Evolutionary conservation across 208 protist species (phyloP).

Genomic region (Trypanosoma theileri): DNA sequence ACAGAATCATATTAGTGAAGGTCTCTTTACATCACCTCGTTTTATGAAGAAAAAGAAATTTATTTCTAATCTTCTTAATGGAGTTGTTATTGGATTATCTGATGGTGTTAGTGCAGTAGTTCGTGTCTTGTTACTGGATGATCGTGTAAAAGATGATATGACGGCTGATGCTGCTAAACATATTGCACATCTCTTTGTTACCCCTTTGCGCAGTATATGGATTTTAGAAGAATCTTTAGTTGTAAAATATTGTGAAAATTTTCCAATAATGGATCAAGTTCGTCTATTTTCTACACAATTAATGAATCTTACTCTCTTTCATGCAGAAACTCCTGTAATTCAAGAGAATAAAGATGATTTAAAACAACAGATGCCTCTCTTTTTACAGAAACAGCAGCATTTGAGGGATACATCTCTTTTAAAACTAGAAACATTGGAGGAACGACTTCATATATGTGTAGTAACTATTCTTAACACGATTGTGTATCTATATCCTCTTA

Average conservation of each 20-base stretch:
- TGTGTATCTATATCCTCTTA: constrained; percentile 28
- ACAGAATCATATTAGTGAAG: constrained; percentile 48
- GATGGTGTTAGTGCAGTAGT: constrained; percentile 54
- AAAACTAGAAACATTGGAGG: constrained; percentile 69
- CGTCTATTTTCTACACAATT: constrained; percentile 41
- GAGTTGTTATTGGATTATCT: constrained; percentile 39
- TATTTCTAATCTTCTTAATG: constrained; percentile 47
- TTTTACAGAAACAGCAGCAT: constrained; percentile 7
- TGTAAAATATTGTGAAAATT: not conserved
- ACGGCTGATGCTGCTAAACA: constrained; percentile 53
- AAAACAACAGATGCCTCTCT: not conserved
- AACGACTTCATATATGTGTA: constrained; percentile 66
- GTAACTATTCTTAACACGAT: constrained; percentile 48
- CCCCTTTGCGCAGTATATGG: constrained; percentile 9
- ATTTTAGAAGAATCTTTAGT: constrained; percentile 13
- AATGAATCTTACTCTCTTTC: constrained; percentile 40
- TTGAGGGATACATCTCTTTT: constrained; percentile 24
- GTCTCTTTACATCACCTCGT: constrained; percentile 38
- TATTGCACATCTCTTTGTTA: constrained; percentile 48
- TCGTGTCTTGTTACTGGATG: constrained; percentile 63
- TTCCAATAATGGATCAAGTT: constrained; percentile 43
- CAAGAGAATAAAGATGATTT: not conserved
- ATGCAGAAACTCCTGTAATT: constrained; percentile 22
- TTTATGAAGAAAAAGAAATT: constrained; percentile 39
- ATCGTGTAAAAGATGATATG: constrained; percentile 42